Percentiles rank a stretch among this genome's conserved stretches.
Evolutionary conservation across 768 basidiomycete genomes (phyloP).

Genomic region (Pleurotus ostreatus): DNA sequence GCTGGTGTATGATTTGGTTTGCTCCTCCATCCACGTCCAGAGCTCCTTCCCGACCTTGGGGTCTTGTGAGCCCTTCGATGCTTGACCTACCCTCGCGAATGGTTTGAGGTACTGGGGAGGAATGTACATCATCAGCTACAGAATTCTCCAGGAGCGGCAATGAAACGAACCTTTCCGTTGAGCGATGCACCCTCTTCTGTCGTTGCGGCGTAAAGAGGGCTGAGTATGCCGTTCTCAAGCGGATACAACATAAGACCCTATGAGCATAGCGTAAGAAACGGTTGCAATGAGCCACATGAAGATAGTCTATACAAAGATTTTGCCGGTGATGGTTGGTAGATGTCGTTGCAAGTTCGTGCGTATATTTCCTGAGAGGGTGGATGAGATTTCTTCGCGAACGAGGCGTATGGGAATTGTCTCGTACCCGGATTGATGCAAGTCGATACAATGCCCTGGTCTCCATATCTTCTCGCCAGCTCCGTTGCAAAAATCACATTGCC

Average conservation of each 20-base stretch:
- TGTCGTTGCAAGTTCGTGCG: background rate
- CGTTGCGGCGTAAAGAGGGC: background rate
- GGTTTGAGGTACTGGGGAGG: background rate
- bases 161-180: background rate
- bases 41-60: background rate
- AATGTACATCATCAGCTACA: background rate
- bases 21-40: background rate
- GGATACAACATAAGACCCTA: too few species aligned
- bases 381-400: too few species aligned
- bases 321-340: background rate
- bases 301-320: too few species aligned
- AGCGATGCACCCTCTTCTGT: background rate
- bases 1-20: too few species aligned
- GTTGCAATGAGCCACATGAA: too few species aligned
- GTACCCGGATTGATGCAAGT: constrained; percentile 21
- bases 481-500: constrained; percentile 19
- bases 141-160: background rate
- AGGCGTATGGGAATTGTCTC: background rate
- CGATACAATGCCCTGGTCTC: constrained; percentile 21
- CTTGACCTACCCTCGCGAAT: background rate
- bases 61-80: background rate
- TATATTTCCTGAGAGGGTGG: background rate
- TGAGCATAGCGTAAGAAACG: too few species aligned
- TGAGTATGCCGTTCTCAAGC: too few species aligned
- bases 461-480: constrained; percentile 23